Evolutionary conservation across 257 asterid genomes (phyloP).

Genomic region (Rauvolfia tetraphylla): DNA sequence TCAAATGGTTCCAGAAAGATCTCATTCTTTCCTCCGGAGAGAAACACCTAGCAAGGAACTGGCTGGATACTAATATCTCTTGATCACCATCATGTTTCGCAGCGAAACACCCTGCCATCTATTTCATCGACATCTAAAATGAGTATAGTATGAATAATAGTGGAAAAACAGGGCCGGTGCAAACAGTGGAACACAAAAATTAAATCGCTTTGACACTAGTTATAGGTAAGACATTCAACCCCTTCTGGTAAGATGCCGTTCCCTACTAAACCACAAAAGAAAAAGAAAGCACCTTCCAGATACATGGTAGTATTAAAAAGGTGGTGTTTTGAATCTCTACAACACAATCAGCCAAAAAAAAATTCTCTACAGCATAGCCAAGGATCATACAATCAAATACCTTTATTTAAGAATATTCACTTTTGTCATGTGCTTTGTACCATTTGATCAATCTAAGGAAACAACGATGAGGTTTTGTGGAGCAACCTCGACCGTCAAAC

Average conservation of each 20-base stretch:
- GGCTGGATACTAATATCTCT: too few relatives aligned
- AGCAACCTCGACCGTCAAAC: not conserved
- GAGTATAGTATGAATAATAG: too few relatives aligned
- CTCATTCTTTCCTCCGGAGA: too few relatives aligned
- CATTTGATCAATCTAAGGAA: not conserved
- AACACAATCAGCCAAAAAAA: not conserved
- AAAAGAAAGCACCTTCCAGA: not conserved
- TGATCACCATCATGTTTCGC: too few relatives aligned
- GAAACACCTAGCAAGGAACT: too few relatives aligned
- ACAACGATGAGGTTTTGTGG: not conserved
- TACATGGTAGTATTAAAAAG: not conserved
- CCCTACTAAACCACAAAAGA: not conserved
- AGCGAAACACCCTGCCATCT: too few relatives aligned
- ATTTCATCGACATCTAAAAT: too few relatives aligned
- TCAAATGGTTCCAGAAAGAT: not conserved
- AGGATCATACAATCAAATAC: not conserved
- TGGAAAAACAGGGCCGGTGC: too few relatives aligned
- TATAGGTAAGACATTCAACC: too few relatives aligned
- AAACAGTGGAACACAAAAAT: too few relatives aligned
- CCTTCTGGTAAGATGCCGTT: too few relatives aligned
- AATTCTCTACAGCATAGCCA: not conserved
- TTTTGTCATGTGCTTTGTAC: not conserved
- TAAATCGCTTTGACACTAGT: too few relatives aligned
- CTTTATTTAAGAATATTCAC: not conserved
- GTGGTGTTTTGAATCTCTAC: not conserved